Percentiles rank a stretch among this genome's conserved stretches.
Evolutionary conservation across 1,139 yeast species (phyloP).

Genomic region (Suhomyces kunorum): DNA sequence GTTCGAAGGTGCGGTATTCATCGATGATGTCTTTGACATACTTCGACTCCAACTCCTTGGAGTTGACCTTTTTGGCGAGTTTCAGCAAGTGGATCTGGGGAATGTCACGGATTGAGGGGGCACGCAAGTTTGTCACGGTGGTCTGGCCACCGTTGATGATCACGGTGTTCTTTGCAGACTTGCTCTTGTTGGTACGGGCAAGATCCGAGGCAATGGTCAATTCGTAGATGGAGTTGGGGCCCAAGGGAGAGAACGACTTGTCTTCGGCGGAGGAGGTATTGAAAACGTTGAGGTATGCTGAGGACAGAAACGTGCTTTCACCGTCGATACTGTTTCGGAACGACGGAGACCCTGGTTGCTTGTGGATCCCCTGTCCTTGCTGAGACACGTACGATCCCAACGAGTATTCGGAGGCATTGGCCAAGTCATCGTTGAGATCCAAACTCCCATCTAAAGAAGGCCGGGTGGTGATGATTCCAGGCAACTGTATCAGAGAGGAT

Average conservation of each 20-base stretch:
- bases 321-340: slow-evolving; percentile 41
- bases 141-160: slow-evolving; percentile 45
- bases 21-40: slow-evolving; percentile 46
- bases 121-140: slow-evolving; percentile 47
- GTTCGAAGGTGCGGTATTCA: slow-evolving; percentile 59
- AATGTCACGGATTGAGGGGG: slow-evolving; percentile 81
- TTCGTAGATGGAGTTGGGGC: slow-evolving; percentile 78
- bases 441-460: slow-evolving; percentile 35
- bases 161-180: slow-evolving; percentile 37
- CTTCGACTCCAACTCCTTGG: slow-evolving; percentile 44
- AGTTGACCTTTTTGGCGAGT: slow-evolving; percentile 50
- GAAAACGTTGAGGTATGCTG: slow-evolving; percentile 31
- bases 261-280: slow-evolving; percentile 25
- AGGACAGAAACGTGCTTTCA: slow-evolving; percentile 37
- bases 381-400: slow-evolving; percentile 20
- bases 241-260: slow-evolving; percentile 57
- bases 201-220: slow-evolving; percentile 62
- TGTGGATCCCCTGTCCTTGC: slow-evolving; percentile 15
- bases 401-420: slow-evolving; percentile 30
- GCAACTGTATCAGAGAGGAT: slow-evolving; percentile 6
- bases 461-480: slow-evolving; percentile 15
- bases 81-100: slow-evolving; percentile 78
- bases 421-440: slow-evolving; percentile 43
- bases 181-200: slow-evolving; percentile 37
- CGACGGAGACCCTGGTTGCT: slow-evolving; percentile 29